Evolutionary conservation across 345 rosid genomes (phyloP).

Genomic region (Linum trigynum): DNA sequence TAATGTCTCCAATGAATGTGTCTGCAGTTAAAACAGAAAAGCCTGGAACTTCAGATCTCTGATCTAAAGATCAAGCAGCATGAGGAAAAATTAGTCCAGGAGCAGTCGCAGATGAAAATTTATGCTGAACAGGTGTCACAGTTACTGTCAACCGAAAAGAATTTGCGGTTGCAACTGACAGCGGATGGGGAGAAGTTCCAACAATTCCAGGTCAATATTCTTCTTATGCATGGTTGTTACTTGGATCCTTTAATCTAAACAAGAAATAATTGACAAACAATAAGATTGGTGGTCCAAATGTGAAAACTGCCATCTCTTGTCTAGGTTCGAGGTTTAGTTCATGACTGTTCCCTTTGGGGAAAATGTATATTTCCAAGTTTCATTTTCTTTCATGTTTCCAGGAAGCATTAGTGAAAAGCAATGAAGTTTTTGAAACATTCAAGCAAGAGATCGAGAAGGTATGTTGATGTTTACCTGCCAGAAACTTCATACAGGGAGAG

Average conservation of each 20-base stretch:
- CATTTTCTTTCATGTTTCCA: slow-evolving; percentile 24
- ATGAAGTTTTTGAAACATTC: slow-evolving; percentile 87
- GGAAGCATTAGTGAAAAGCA: slow-evolving; percentile 92
- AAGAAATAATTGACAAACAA: too few species aligned
- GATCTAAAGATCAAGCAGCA: slow-evolving; percentile 71
- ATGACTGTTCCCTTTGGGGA: too few species aligned
- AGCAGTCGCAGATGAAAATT: slow-evolving; percentile 80
- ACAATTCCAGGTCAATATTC: slow-evolving; percentile 64
- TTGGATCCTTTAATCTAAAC: not conserved
- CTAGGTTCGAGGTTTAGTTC: too few species aligned
- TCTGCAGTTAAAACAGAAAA: slow-evolving; percentile 70
- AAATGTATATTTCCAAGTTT: too few species aligned
- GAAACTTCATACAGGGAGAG: not conserved
- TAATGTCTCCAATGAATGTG: slow-evolving; percentile 20
- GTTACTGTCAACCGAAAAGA: slow-evolving; percentile 75
- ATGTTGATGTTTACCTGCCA: slow-evolving; percentile 5
- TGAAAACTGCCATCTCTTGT: not conserved
- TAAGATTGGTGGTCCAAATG: not conserved
- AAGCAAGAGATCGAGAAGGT: slow-evolving; percentile 95
- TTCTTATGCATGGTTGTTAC: not conserved
- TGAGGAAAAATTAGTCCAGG: slow-evolving; percentile 74
- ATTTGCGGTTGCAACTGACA: slow-evolving; percentile 70
- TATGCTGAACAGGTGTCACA: slow-evolving; percentile 87
- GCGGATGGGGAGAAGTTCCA: slow-evolving; percentile 93
- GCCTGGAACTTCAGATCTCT: slow-evolving; percentile 73